Evolutionary conservation across 169 alveolate genomes (phyloP).

Genomic region (Babesia ovis): DNA sequence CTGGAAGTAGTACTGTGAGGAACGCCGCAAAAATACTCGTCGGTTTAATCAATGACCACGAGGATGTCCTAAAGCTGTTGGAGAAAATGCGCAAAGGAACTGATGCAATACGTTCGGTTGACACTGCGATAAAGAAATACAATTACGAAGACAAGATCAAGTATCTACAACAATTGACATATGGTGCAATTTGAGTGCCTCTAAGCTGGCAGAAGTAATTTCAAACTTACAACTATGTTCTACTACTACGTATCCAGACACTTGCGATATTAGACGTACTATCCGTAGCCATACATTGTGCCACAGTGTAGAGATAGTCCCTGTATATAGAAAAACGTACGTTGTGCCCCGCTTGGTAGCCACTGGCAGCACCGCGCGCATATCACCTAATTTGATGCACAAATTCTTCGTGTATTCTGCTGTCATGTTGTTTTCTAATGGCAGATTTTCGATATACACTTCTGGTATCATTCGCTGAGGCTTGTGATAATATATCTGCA

Average conservation of each 20-base stretch:
- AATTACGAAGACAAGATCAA: slow-evolving; percentile 24
- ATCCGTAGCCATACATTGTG: slow-evolving; percentile 2
- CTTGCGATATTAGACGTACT: background rate
- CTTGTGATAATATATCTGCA: too few species aligned
- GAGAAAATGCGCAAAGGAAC: slow-evolving; percentile 29
- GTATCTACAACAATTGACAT: slow-evolving; percentile 22
- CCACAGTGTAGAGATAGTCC: background rate
- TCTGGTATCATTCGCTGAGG: background rate
- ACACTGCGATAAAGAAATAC: slow-evolving; percentile 26
- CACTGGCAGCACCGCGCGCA: background rate
- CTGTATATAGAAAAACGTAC: background rate
- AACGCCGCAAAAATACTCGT: slow-evolving; percentile 35
- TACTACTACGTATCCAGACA: background rate
- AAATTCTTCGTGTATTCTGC: background rate
- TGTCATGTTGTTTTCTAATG: too few species aligned
- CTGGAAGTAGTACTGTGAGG: slow-evolving; percentile 44
- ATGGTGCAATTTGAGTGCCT: background rate
- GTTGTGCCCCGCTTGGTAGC: background rate
- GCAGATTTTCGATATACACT: too few species aligned
- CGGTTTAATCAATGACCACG: slow-evolving; percentile 31
- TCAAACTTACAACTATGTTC: background rate
- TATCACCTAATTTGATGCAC: background rate
- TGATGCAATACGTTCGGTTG: slow-evolving; percentile 10
- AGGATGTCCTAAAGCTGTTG: slow-evolving; percentile 10
- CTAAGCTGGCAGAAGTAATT: background rate